Base-by-base conservation (phyloP, 768 basidiomycete genomes). In the Naematelia aurantialba region DNA sequence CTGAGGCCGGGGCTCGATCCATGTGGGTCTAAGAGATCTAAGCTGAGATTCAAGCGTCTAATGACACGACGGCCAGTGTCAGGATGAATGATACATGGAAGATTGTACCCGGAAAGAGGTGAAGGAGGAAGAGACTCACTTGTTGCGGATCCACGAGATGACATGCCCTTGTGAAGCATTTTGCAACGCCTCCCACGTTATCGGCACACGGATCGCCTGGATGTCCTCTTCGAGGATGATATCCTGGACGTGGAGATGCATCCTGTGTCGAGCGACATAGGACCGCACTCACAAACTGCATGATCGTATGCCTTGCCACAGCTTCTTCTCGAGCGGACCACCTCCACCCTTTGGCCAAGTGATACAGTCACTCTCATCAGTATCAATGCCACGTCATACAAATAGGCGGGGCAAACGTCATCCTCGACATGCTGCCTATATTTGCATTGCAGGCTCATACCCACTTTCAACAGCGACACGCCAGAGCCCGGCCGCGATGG, bases 1-100 rank as follows among this genome's bases (percentile, higher is more conserved):
- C 31, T 59, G 55, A 1, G 62, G 47, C 13, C 60, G 45, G 26
- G 61, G 34, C 39, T 66, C 59, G 17, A 66, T 59, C 67, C 67
- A 69, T 8, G 62, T 61, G 24, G 61, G 59, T 51, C 67, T 69
- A 45, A 17, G 26, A 39, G 8, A 52, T 48, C 51, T 27, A 24
- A 14, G 3, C 10, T 34, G 25, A 24, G 10, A 3, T 5, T 5
- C 4, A 27, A 24, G 10, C 21, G 49, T n/a, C n/a, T n/a, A n/a
- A n/a, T n/a, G n/a, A n/a, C n/a, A n/a, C n/a, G n/a, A n/a, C n/a
- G n/a, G n/a, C n/a, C n/a, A n/a, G n/a, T n/a, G n/a, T n/a, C n/a
- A n/a, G n/a, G n/a, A n/a, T n/a, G n/a, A n/a, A n/a, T n/a, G n/a
- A n/a, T n/a, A n/a, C n/a, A n/a, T n/a, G n/a, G n/a, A n/a, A 39